A percentile compares a stretch with the other conserved stretches of the same genome.
phyloP scores from a whole-genome alignment of 805 yeast species.

The Blastobotrys terrestris region DNA sequence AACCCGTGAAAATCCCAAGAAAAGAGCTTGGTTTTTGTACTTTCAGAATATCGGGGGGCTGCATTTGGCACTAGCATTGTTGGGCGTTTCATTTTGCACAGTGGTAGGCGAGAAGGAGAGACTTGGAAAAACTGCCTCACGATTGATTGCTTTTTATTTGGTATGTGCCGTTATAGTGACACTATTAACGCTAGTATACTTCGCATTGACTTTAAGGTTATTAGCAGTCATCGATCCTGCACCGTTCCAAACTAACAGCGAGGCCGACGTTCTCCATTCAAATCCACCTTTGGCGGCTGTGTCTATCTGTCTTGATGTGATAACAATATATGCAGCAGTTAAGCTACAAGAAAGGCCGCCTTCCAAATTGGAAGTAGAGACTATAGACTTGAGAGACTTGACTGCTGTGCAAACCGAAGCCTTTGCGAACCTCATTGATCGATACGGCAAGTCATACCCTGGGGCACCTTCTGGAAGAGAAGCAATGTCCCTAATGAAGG shows the following conservation, averaged over 20 bases:
- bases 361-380: slow-evolving; percentile 27
- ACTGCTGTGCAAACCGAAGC: slow-evolving; percentile 25
- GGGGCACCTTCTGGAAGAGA: slow-evolving; percentile 30
- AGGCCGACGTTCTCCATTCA: slow-evolving; percentile 3
- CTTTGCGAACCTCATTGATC: slow-evolving; percentile 29
- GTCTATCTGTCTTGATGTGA: slow-evolving; percentile 17
- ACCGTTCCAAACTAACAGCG: not conserved
- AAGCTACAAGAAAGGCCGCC: slow-evolving; percentile 23
- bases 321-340: slow-evolving; percentile 20
- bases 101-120: slow-evolving; percentile 4
- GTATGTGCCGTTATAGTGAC: not conserved
- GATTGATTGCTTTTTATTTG: slow-evolving; percentile 1
- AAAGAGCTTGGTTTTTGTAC: not conserved
- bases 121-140: not conserved
- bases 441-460: slow-evolving; percentile 24
- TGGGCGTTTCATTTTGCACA: slow-evolving; percentile 6
- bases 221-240: not conserved
- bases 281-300: slow-evolving; percentile 14
- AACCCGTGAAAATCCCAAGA: not conserved
- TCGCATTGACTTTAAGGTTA: not conserved
- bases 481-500: slow-evolving; percentile 30
- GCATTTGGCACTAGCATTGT: slow-evolving; percentile 18
- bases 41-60: slow-evolving; percentile 16
- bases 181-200: slow-evolving; percentile 1
- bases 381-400: slow-evolving; percentile 23